Evolutionary conservation across 306 rosid species (phyloP).

Genomic region (Aeschynomene evenia): DNA sequence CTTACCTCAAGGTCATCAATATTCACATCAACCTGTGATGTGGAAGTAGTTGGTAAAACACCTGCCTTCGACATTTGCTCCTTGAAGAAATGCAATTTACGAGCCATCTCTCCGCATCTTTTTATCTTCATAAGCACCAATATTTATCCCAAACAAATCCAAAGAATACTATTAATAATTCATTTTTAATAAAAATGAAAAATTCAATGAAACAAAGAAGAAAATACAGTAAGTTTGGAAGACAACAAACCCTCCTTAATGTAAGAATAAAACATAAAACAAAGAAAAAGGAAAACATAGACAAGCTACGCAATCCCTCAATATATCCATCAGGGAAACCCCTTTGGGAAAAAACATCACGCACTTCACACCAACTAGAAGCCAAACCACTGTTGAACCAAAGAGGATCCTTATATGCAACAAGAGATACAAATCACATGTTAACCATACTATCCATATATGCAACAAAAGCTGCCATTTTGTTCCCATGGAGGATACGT

Average conservation of each 20-base stretch:
- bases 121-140: slow-evolving; percentile 60
- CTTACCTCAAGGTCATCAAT: slow-evolving; percentile 83
- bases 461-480: slow-evolving; percentile 6
- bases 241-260: slow-evolving; percentile 17
- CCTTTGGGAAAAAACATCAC: not conserved
- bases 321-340: not conserved
- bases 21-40: slow-evolving; percentile 46
- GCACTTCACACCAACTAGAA: slow-evolving; percentile 1
- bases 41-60: slow-evolving; percentile 51
- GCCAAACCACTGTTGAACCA: slow-evolving; percentile 12
- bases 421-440: not conserved
- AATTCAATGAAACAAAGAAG: not conserved
- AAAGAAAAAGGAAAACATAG: not conserved
- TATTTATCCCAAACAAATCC: slow-evolving; percentile 25
- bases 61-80: slow-evolving; percentile 88
- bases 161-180: slow-evolving; percentile 21
- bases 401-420: slow-evolving; percentile 6
- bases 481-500: not conserved
- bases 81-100: slow-evolving; percentile 81
- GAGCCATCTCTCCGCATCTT: slow-evolving; percentile 96
- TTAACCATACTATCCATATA: slow-evolving; percentile 4
- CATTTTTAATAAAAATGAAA: not conserved
- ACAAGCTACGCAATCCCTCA: slow-evolving; percentile 2
- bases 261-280: not conserved
- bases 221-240: slow-evolving; percentile 15